Conservation (phyloP, 73 alveolate species). For the Paramecium primaurelia region DNA sequence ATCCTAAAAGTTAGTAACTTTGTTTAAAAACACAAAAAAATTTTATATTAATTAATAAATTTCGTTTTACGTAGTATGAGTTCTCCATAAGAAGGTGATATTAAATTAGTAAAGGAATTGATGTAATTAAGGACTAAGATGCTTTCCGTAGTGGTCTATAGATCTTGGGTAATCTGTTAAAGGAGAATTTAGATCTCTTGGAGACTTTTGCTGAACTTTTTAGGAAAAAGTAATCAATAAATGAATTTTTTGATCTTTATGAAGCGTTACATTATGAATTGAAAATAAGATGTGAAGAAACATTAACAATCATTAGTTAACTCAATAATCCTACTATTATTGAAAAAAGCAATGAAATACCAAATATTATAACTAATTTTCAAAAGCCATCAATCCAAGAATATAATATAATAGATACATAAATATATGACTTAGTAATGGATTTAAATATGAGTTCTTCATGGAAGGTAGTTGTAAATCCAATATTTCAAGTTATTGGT, state of each 20-base stretch:
- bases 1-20: neutral
- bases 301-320: neutral
- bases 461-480: conserved; percentile 36
- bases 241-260: conserved; percentile 35
- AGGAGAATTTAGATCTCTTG: conserved; percentile 9
- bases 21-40: neutral
- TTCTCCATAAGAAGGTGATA: neutral
- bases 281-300: conserved; percentile 27
- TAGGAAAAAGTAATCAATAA: neutral
- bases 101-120: neutral
- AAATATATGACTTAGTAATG: neutral
- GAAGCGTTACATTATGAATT: conserved; percentile 42
- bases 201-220: neutral
- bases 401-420: neutral
- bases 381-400: neutral
- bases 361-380: conserved; percentile 9
- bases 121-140: conserved; percentile 38
- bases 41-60: neutral
- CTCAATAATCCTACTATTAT: neutral
- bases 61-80: conserved; percentile 23
- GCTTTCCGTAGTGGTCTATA: neutral
- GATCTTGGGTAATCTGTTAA: neutral
- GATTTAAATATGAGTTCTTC: neutral
- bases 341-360: neutral
- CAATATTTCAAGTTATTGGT: neutral